phyloP scores from a whole-genome alignment of 1,284 basidiomycete species.

The Pseudozyma flocculosa region DNA sequence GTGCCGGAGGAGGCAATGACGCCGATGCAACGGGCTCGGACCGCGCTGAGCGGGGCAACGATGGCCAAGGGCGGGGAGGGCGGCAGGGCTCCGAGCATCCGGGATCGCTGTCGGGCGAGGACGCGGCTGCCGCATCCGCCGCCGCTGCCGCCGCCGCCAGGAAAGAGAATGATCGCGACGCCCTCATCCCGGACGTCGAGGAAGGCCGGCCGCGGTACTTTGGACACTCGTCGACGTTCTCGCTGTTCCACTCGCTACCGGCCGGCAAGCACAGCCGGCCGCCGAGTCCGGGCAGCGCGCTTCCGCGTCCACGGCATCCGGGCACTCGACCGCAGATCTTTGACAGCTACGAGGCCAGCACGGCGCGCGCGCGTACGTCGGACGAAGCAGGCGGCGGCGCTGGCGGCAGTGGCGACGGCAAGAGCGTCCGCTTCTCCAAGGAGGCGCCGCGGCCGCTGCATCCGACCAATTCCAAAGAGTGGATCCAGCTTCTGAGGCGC shows the following conservation, averaged over 20 bases:
- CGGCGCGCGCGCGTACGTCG: slow-evolving; percentile 1
- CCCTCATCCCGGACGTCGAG: slow-evolving; percentile 44
- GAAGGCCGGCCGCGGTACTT: slow-evolving; percentile 48
- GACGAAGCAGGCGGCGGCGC: neutral
- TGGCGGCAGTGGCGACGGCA: neutral
- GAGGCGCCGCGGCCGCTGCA: slow-evolving; percentile 24
- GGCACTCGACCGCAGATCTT: too few relatives aligned
- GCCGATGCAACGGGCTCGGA: too few relatives aligned
- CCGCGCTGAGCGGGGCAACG: too few relatives aligned
- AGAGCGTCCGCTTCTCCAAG: neutral
- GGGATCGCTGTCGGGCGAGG: too few relatives aligned
- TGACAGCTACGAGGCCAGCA: slow-evolving; percentile 31
- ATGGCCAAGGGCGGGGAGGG: too few relatives aligned
- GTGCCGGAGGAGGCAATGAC: too few relatives aligned
- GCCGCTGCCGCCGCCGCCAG: too few relatives aligned
- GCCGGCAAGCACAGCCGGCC: slow-evolving; percentile 33
- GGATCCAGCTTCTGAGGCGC: slow-evolving; percentile 43
- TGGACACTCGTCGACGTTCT: slow-evolving; percentile 40
- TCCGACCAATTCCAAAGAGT: slow-evolving; percentile 44
- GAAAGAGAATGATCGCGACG: slow-evolving; percentile 13
- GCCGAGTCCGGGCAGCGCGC: slow-evolving; percentile 16
- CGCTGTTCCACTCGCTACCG: slow-evolving; percentile 30
- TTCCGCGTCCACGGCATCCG: too few relatives aligned
- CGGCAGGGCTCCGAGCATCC: too few relatives aligned
- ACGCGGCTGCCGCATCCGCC: too few relatives aligned